Evolutionary conservation across 768 basidiomycete species (phyloP).

Genomic region (Infundibulicybe gibba): DNA sequence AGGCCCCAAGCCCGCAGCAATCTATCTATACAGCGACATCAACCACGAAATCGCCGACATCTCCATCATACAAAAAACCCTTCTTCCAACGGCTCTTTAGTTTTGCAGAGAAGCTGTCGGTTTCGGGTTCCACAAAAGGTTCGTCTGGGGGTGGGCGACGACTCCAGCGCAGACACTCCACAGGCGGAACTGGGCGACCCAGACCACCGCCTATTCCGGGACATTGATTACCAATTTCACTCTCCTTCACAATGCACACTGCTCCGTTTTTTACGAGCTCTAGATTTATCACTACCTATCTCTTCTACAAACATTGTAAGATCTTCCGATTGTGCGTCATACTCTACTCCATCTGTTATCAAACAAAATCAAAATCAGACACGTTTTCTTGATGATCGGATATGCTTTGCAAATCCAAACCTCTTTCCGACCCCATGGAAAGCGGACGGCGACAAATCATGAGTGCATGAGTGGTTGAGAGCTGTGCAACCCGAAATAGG

Average conservation of each 20-base stretch:
- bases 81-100: conserved; percentile 62
- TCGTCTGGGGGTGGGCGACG: conserved; percentile 31
- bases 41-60: conserved; percentile 49
- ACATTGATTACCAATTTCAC: conserved; percentile 21
- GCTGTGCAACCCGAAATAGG: too few species aligned
- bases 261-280: neutral
- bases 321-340: neutral
- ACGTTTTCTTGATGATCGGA: conserved; percentile 4
- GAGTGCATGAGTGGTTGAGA: too few species aligned
- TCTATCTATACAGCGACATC: conserved; percentile 60
- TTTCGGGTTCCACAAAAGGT: conserved; percentile 31
- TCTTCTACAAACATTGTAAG: neutral
- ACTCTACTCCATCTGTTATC: too few species aligned
- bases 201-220: conserved; percentile 11
- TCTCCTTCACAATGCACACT: conserved; percentile 7
- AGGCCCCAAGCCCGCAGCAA: conserved; percentile 40
- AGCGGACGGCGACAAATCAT: too few species aligned
- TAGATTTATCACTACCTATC: neutral
- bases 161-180: conserved; percentile 49
- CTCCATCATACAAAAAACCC: conserved; percentile 43
- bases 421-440: too few species aligned
- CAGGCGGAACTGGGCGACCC: conserved; percentile 25
- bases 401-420: too few species aligned
- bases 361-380: neutral
- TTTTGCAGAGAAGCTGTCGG: conserved; percentile 44